Evolutionary conservation across 2,329 filamentous ascomycete species (phyloP), one percentile per base, ranked within the genome.

Genomic region (Oidium heveae): DNA sequence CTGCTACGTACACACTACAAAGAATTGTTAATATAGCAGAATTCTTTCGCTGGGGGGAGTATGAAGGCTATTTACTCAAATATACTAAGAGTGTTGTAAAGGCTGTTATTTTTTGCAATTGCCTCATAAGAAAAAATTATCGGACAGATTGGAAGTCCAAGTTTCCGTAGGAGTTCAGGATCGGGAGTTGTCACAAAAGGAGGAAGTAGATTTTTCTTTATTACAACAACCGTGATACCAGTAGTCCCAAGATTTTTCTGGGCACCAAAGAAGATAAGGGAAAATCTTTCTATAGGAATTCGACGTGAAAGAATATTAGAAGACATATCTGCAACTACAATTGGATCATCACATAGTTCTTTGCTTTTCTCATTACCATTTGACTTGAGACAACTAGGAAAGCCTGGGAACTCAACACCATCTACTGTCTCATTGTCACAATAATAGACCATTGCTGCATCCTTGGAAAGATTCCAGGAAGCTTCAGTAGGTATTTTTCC

Each of bases 21-120:
- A 52, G 15, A n/a, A 52, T 20, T 55, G 47, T 41, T 41, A 47
- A 28, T 18, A 22, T 2, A 18, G 33, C 34, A 24, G n/a, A 28
- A n/a, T n/a, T n/a, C n/a, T n/a, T n/a, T n/a, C n/a, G n/a, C n/a
- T n/a, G n/a, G n/a, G n/a, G n/a, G n/a, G n/a, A n/a, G n/a, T n/a
- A n/a, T n/a, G 24, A 28, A 28, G 24, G 24, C n/a, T 15, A 58
- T 74, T 64, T 66, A 79, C 76, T 65, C 88, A 63, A 96, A 94
- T 63, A 96, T 94, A 63, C 86, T 88, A 12, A 96, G 71, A 0
- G 89, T 96, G 69, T 96, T 96, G 72, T 96, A 96, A 32, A 96
- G 74, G 61, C 84, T 91, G 71, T 94, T 91, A 70, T 93, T 93
- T 73, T 93, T 93, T 43, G 84, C 82, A 60, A 91, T 82, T 0